Evolutionary conservation across 192 early-diverging fungal species (phyloP).

Genomic region (Phlyctochytrium bullatum): DNA sequence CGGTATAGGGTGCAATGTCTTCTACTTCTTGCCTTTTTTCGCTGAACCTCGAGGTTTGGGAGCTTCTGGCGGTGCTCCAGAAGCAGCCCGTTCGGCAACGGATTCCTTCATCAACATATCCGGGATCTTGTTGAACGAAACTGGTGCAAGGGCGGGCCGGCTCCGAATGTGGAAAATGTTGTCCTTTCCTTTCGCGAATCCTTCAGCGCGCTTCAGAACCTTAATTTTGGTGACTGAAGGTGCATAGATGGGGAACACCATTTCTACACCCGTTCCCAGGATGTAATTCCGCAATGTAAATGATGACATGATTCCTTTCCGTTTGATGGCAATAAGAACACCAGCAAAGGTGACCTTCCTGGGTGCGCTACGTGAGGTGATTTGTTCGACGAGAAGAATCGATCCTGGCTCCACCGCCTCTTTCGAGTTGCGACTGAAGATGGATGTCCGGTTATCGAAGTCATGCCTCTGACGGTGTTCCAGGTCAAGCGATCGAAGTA

Average conservation of each 20-base stretch:
- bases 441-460: constrained; percentile 34
- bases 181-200: constrained; percentile 30
- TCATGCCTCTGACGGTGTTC: constrained; percentile 46
- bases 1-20: too few species aligned
- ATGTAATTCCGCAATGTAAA: constrained; percentile 49
- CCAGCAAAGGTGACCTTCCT: constrained; percentile 48
- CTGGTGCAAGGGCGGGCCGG: constrained; percentile 29
- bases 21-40: too few species aligned
- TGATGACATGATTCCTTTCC: constrained; percentile 45
- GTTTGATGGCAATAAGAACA: constrained; percentile 40
- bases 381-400: constrained; percentile 47
- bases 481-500: constrained; percentile 44
- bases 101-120: constrained; percentile 39
- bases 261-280: constrained; percentile 51
- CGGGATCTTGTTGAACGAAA: constrained; percentile 36
- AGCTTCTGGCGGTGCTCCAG: constrained; percentile 45
- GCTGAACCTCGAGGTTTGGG: too few species aligned
- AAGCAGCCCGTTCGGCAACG: constrained; percentile 36
- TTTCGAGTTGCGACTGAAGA: constrained; percentile 32
- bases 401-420: constrained; percentile 43
- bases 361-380: constrained; percentile 42
- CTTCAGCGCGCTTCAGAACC: constrained; percentile 41
- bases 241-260: constrained; percentile 49
- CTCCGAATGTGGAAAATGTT: constrained; percentile 36
- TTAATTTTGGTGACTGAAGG: constrained; percentile 48